These are phyloP conservation scores for Encephalitozoon cuniculi DNA, from an alignment of 371 early-diverging fungal species.

Conservation along the genomic window DNA sequence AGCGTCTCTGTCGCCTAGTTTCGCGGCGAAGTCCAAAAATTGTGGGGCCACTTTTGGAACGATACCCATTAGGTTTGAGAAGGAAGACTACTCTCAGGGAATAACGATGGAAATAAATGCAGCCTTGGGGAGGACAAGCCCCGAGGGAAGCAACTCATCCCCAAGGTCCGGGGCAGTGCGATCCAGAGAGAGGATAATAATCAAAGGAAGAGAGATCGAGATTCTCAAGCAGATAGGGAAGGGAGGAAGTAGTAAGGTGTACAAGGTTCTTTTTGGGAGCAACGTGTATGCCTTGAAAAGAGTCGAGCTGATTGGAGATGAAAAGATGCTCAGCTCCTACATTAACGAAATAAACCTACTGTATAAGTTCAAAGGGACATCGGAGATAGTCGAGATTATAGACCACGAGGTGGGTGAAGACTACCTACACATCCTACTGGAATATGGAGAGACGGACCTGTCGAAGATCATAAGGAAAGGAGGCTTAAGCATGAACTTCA, in stretches of 20 bases:
- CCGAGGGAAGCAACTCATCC: background rate
- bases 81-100: background rate
- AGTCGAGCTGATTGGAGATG: slow-evolving; percentile 66
- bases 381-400: slow-evolving; percentile 65
- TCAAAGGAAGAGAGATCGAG: slow-evolving; percentile 42
- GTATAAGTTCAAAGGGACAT: slow-evolving; percentile 63
- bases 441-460: slow-evolving; percentile 83
- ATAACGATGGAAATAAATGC: slow-evolving; percentile 38
- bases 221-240: slow-evolving; percentile 65
- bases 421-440: slow-evolving; percentile 67
- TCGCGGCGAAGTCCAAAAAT: background rate
- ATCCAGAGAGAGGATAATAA: background rate
- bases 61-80: background rate
- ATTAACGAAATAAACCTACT: slow-evolving; percentile 73
- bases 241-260: slow-evolving; percentile 79
- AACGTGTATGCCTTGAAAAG: slow-evolving; percentile 75
- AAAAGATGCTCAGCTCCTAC: slow-evolving; percentile 65
- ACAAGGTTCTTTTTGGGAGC: slow-evolving; percentile 68
- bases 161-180: background rate
- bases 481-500: slow-evolving; percentile 4
- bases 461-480: slow-evolving; percentile 64
- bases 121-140: background rate
- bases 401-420: slow-evolving; percentile 67
- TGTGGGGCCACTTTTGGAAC: background rate
- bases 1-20: background rate